A percentile compares a stretch with the other conserved stretches of the same genome.
phyloP scores from a whole-genome alignment of 306 rosid genomes.

The Castanea crenata region DNA sequence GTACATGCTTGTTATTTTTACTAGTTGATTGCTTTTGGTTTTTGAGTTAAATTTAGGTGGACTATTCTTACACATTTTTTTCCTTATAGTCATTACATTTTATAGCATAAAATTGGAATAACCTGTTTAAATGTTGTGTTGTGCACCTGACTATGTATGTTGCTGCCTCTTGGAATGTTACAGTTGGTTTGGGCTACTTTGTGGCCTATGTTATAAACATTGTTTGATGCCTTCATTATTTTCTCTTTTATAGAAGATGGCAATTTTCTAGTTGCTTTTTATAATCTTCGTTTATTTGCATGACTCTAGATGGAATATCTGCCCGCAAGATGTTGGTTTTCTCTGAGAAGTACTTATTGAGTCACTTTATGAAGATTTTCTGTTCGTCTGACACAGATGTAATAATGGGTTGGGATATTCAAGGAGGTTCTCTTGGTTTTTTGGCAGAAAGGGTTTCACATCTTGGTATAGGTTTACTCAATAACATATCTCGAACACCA shows the following conservation, averaged over 20 bases:
- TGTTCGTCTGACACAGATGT: too few species aligned
- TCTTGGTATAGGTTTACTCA: slow-evolving; percentile 74
- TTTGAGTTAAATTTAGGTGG: too few species aligned
- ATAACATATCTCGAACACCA: slow-evolving; percentile 78
- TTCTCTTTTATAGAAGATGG: too few species aligned
- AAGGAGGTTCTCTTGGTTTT: slow-evolving; percentile 95
- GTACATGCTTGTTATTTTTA: too few species aligned
- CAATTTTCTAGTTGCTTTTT: too few species aligned
- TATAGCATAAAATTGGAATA: neutral
- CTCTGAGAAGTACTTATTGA: too few species aligned
- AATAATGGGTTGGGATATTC: neutral
- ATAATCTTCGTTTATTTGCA: slow-evolving; percentile 34
- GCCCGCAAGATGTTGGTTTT: slow-evolving; percentile 63
- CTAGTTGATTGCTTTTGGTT: too few species aligned
- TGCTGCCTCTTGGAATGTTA: neutral
- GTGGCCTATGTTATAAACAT: too few species aligned
- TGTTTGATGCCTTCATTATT: too few species aligned
- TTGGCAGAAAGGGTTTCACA: slow-evolving; percentile 85
- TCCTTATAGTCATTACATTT: too few species aligned
- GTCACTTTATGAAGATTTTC: too few species aligned
- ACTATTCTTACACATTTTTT: neutral
- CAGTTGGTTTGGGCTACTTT: too few species aligned
- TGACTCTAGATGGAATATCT: slow-evolving; percentile 66
- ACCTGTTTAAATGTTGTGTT: neutral
- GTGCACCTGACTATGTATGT: neutral